Evolutionary conservation across 2,329 filamentous ascomycete genomes (phyloP), one percentile per base, ranked within the genome.

Genomic region (Colletotrichum viniferum): DNA sequence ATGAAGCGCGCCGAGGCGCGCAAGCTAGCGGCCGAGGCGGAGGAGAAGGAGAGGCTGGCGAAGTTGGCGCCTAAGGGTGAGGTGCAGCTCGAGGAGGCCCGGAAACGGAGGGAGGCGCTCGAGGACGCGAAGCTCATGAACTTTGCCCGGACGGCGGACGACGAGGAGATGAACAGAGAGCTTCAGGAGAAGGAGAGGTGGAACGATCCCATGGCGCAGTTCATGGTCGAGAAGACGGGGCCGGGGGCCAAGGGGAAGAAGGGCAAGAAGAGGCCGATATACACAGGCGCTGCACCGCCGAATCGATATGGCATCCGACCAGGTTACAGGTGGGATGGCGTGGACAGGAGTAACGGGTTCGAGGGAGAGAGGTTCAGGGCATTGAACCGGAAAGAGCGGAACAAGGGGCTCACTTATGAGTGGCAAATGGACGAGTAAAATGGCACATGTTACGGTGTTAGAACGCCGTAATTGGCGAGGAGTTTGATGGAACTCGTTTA

Each of bases 281-380:
- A 98, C 83, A 87, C 92, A 76, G 97, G 96, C 0, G 90, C 93
- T 0, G 94, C 94, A 71, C 90, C 94, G 81, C 97, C 97, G 60
- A 99, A 99, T 88, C 90, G 97, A 24, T 98, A 98, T 86, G 95
- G 95, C 2, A 98, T 99, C 77, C 90, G 93, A 76, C 97, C 97
- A 0, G 97, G 97, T 0, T 95, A 98, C 86, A 89, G 95, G 78
- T 99, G 97, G 97, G 97, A 99, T 87, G 97, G 97, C 7, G 97
- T 99, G 21, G 97, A 99, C 87, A 90, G 97, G 78, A 90, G 95
- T 24, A 99, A 95, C 85, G 96, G 96, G 1, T 98, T 98, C 82
- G 97, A 99, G 86, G 94, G 92, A 77, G 94, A 98, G 82, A 94
- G 96, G 86, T 98, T 98, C 86, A 95, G 94, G 83, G 95, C 96